Percentiles rank a stretch among this genome's conserved stretches.
Conservation (phyloP, 2,329 filamentous ascomycete species). For the Fusarium euwallaceae region DNA sequence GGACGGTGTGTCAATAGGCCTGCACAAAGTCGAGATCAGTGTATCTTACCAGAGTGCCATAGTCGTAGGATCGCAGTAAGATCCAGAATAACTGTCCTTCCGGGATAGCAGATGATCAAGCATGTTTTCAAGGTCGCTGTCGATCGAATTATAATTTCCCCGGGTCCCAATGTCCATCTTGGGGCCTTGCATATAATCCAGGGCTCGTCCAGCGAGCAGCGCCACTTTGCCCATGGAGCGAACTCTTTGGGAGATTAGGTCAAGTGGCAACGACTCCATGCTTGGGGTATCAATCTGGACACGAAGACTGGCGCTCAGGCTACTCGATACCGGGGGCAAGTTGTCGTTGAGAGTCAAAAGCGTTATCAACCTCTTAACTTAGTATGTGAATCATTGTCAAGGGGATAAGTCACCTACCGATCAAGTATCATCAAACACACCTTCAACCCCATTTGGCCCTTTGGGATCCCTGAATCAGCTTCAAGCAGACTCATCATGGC, state of each 20-base stretch:
- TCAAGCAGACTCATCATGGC: not conserved
- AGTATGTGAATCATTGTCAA: not conserved
- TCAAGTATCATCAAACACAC: constrained; percentile 4
- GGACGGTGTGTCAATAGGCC: not conserved
- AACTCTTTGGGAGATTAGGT: not conserved
- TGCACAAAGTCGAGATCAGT: too few relatives aligned
- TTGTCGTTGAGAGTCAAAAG: not conserved
- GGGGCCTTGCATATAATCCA: not conserved
- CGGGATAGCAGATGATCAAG: not conserved
- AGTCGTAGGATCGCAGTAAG: not conserved
- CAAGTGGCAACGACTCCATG: not conserved
- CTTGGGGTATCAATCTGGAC: too few relatives aligned
- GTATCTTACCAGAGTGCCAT: not conserved
- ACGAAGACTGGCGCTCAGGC: not conserved
- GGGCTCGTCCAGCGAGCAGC: not conserved
- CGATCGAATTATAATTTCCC: not conserved
- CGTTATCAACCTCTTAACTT: not conserved
- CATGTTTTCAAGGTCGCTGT: not conserved
- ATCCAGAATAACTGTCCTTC: not conserved
- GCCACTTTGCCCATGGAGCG: not conserved
- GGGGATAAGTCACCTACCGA: not conserved
- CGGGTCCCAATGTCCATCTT: not conserved
- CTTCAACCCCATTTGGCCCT: not conserved
- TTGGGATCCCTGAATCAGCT: too few relatives aligned
- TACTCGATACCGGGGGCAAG: not conserved